Base-by-base conservation (phyloP, 768 basidiomycete genomes). In the Kwoniella sp. region DNA sequence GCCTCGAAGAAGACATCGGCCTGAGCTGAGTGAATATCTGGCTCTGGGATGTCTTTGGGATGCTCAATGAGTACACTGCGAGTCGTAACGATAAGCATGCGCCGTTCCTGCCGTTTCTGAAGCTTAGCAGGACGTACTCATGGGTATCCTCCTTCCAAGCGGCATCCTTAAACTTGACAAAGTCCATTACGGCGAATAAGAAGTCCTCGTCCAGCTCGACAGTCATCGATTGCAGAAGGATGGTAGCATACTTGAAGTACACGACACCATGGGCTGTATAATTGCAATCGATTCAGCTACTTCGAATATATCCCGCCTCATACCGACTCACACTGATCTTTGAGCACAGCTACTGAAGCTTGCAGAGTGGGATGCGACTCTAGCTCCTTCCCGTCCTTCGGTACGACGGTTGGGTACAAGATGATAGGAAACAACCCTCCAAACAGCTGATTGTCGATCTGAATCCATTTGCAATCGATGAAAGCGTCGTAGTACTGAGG, bases 141-240 rank as follows among this genome's bases (percentile, higher is more conserved):
- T 83, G 79, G 29, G 81, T 68, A 8, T 80, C 82, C 38, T 84
- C 82, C 65, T 89, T 86, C 88, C 93, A 96, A 0, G 88, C 86
- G 5, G 83, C 82, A n/a, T 88, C 91, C 62, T 87, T 84, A 67
- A 96, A 84, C 65, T 93, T 88, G 1, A 85, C 84, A 54, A 99
- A 82, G 63, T 99, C 93, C 64, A 91, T 86, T 9, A 98, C 74
- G 0, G 92, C 83, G 65, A 90, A 96, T 32, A 98, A 73, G 57
- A 99, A 84, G 74, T 98, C 95, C 75, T 99, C 95, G 69, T 99
- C 95, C n/a, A 88, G 82, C 67, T 96, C 91, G 14, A 99, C 83
- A 0, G 90, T 95, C 73, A 98, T 78, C 2, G 92, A 88, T 70
- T 99, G 95, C 14, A 99, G 77, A 12, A 99, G 77, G 45, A 98